Evolutionary conservation across 768 basidiomycete species (phyloP).

Genomic region (Lactifluus subvellereus): DNA sequence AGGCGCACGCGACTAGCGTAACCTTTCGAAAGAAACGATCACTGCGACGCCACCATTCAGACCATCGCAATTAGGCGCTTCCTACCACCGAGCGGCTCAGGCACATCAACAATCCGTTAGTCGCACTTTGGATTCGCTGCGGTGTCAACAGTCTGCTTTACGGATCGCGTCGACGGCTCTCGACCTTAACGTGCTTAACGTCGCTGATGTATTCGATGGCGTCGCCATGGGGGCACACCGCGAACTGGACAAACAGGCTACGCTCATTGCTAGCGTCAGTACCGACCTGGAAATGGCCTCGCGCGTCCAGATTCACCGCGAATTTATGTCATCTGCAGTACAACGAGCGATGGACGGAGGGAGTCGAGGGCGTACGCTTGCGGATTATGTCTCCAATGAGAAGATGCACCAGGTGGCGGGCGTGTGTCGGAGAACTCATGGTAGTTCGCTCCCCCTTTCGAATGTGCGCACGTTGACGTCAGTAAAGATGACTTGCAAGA

Average conservation of each 20-base stretch:
- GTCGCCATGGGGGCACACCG: slow-evolving; percentile 49
- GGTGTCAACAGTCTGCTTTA: slow-evolving; percentile 62
- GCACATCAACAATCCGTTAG: slow-evolving; percentile 58
- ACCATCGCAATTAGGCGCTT: slow-evolving; percentile 57
- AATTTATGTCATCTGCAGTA: slow-evolving; percentile 64
- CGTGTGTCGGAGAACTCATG: slow-evolving; percentile 61
- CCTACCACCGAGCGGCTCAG: slow-evolving; percentile 59
- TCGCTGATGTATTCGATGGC: slow-evolving; percentile 63
- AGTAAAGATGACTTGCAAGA: slow-evolving; percentile 36
- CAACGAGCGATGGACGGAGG: slow-evolving; percentile 68
- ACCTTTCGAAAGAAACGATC: slow-evolving; percentile 42
- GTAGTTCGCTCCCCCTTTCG: slow-evolving; percentile 35
- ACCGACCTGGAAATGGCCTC: slow-evolving; percentile 68
- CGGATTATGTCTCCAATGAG: slow-evolving; percentile 71
- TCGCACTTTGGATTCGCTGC: slow-evolving; percentile 46
- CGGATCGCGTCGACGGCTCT: slow-evolving; percentile 68
- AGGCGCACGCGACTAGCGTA: not conserved
- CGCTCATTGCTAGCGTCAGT: slow-evolving; percentile 56
- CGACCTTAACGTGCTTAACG: slow-evolving; percentile 65
- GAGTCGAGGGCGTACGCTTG: slow-evolving; percentile 60
- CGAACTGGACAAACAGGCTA: slow-evolving; percentile 63
- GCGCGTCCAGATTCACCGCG: slow-evolving; percentile 61
- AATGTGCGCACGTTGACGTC: not conserved
- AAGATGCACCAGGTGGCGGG: slow-evolving; percentile 81
- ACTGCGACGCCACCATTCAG: slow-evolving; percentile 68